Evolutionary conservation across 352 stramenopile genomes (phyloP), one percentile per base, ranked within the genome.

Genomic region (Phytophthora hybrid): DNA sequence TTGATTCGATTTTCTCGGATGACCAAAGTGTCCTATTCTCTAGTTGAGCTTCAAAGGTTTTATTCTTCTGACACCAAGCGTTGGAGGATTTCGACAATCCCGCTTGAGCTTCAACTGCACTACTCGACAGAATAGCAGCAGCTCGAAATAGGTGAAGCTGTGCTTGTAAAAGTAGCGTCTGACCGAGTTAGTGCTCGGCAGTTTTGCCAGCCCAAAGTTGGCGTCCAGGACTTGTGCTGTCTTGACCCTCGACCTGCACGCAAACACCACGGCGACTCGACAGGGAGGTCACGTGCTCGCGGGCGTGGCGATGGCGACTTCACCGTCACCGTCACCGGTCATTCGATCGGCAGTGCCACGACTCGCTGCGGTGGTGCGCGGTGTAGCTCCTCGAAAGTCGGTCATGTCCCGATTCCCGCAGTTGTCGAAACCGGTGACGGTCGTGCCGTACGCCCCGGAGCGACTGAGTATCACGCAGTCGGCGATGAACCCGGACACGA

Each of bases 371-470:
- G 73, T 79, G 1, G 68, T 73, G 2, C 73, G 73, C 13, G 73
- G 73, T 9, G 59, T 76, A 7, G 39, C 69, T 16, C 57, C 70
- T 7, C 80, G 85, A 6, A 79, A 76, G 47, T 90, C 85, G 19
- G 84, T 93, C 52, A 76, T 93, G 0, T 73, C 77, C 5, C 74
- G 84, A 5, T 21, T 92, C 59, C 82, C 85, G 9, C 63, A 81
- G 49, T 87, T 89, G 13, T 65, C 76, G 14, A 81, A 82, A 37
- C 58, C 76, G 1, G 75, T 89, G 19, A 89, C 84, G 6, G 82
- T 93, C 13, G 70, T 93, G 10, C 86, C 86, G 2, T 93, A 82
- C 49, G 86, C 86, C 0, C 86, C 84, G 1, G 86, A 93, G 59
- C 78, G 86, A 3, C 69, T 93, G 59, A 92, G 84, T 49, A 89